Evolutionary conservation across 2,329 filamentous ascomycete species (phyloP).

Genomic region (Cladosporium sp.): DNA sequence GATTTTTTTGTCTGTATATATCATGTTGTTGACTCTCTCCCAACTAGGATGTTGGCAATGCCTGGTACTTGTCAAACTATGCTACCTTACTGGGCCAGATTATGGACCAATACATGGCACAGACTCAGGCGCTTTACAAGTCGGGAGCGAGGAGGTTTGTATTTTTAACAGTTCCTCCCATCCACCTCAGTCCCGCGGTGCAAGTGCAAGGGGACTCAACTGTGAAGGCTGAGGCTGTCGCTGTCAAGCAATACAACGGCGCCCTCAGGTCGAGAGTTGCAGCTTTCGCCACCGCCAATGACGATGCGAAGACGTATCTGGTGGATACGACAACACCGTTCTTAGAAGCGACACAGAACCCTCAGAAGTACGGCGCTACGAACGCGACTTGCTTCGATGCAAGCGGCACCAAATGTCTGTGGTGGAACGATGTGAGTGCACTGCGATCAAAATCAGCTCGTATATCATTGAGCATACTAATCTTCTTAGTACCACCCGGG

Average conservation of each 20-base stretch:
- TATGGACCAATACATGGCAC: constrained; percentile 34
- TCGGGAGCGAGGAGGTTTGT: constrained; percentile 47
- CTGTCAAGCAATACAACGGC: constrained; percentile 6
- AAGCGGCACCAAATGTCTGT: constrained; percentile 3
- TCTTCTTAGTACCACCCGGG: constrained; percentile 1
- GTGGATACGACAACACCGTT: constrained; percentile 5
- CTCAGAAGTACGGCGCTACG: neutral
- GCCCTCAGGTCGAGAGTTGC: neutral
- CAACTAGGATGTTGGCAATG: constrained; percentile 44
- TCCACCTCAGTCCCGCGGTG: constrained; percentile 51
- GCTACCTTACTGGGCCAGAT: constrained; percentile 31
- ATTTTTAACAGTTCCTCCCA: constrained; percentile 43
- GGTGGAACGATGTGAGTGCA: constrained; percentile 8
- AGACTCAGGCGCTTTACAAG: constrained; percentile 39
- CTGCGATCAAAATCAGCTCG: neutral
- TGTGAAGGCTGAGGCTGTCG: constrained; percentile 27
- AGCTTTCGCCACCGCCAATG: neutral
- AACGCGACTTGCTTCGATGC: constrained; percentile 9
- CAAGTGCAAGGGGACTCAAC: constrained; percentile 34
- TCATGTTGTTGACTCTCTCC: neutral
- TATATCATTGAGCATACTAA: neutral
- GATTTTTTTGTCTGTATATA: neutral
- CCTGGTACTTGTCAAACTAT: constrained; percentile 39
- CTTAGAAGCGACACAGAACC: neutral
- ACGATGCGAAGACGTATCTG: neutral